Base-by-base conservation (phyloP, 495 filamentous ascomycete genomes). In the Daldinia childiae region DNA sequence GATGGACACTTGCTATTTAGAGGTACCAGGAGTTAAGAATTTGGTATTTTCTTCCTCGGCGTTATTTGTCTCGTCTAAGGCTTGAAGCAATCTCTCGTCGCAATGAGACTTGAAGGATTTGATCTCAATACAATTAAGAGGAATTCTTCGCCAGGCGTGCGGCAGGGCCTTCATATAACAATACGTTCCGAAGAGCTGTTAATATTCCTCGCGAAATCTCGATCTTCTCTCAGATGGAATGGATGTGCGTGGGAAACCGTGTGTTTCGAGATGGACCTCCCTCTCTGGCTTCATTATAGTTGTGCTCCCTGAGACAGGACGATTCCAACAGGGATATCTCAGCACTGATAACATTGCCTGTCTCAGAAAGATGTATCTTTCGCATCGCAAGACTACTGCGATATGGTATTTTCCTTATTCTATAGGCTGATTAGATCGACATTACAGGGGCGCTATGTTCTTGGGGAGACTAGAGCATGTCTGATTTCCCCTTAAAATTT, bases 211-310 rank as follows among this genome's bases (percentile, higher is more conserved):
- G 24, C 61, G 17, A 43, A 56, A 66, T 62, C 62, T 50, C 6
- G 43, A 62, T 66, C 24, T n/a, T 19, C 5, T 15, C 26, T 17
- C n/a, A 24, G 27, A 66, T 73, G 65, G 71, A 73, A 73, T 73
- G 71, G 58, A 66, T 69, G 36, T 19, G 15, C 58, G 45, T 15
- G 15, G 38, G 14, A 50, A 39, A 15, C 48, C 6, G 29, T 55
- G 65, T 58, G 34, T 32, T 51, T 48, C 17, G 52, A 60, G 65
- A 43, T 30, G 39, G 12, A 24, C 17, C 21, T 65, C 29, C 26
- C 15, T 38, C 43, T 21, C 15, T 34, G 19, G 19, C 41, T 21
- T 65, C 9, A 30, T 27, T 36, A 41, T 39, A 26, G 39, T 26
- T 19, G 4, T 3, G 1, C 48, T 30, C 12, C 39, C 60, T 66